Base-by-base conservation (phyloP, 371 early-diverging fungal genomes). In the Circinella minor region DNA sequence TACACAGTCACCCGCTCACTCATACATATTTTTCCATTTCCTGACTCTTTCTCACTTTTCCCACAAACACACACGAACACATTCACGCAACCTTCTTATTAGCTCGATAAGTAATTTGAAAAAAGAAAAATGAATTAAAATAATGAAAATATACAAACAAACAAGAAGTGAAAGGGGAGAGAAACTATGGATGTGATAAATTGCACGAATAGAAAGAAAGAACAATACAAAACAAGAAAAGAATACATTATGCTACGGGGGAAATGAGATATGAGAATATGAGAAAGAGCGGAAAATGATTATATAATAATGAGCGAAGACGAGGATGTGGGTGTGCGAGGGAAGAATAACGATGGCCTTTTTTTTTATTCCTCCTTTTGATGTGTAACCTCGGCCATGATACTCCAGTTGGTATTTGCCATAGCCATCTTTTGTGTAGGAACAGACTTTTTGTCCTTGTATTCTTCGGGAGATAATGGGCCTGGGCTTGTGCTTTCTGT, bases 321-420 rank as follows among this genome's bases (percentile, higher is more conserved):
- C 11, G 43, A 11, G 11, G 6, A 54, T 27, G 27, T 27, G 54
- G 54, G 54, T 54, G 54, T 8, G 3, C 6, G 54, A 15, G 54
- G 20, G 11, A 43, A 3, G 3, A 43, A 43, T 11, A 9, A 43
- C 43, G 43, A 43, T 43, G 43, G 43, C 3, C 11, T 43, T 51
- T 51, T 51, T 36, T 5, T 57, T 57, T 57, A 57, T 14, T 57
- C 57, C 27, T 57, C 57, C 34, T 57, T 57, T n/a, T 5, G 27
- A n/a, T n/a, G 18, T 18, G 57, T 57, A 34, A 57, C 27, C 7
- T 57, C 57, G 7, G 57, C 14, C 57, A 57, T 57, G 2, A 34
- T 34, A 34, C 27, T 57, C 57, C 57, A 57, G 27, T 57, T 57
- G 57, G 34, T 7, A 57, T n/a, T 57, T 6, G 57, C n/a, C 57